A percentile compares a stretch with the other conserved stretches of the same genome.
Conservation (phyloP, 1,139 yeast species). For the Blastobotrys ciferrii region DNA sequence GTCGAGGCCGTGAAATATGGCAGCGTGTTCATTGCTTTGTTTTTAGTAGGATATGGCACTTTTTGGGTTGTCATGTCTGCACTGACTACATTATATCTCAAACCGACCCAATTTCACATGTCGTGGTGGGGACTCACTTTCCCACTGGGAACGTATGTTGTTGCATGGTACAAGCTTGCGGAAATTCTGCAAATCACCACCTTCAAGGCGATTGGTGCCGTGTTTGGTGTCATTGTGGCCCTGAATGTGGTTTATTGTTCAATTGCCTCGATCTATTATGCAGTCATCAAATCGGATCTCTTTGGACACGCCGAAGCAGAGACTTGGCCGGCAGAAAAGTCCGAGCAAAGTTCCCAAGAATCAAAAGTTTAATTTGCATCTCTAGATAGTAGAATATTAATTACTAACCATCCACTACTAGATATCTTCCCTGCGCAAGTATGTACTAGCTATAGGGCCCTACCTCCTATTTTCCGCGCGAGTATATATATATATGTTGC, state of each 20-base stretch:
- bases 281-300: conserved; percentile 8
- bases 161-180: conserved; percentile 56
- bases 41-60: conserved; percentile 59
- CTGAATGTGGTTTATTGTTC: conserved; percentile 42
- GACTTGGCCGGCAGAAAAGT: conserved; percentile 10
- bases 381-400: no score
- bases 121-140: conserved; percentile 88
- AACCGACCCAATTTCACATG: conserved; percentile 47
- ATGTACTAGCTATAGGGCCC: no score
- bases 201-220: conserved; percentile 59
- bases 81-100: conserved; percentile 34
- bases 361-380: not conserved
- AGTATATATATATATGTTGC: no score
- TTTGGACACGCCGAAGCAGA: conserved; percentile 13
- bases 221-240: conserved; percentile 53
- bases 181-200: conserved; percentile 46
- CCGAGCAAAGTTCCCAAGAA: not conserved
- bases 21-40: conserved; percentile 42
- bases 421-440: no score
- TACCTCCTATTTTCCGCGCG: no score
- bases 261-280: conserved; percentile 36
- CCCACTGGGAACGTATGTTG: conserved; percentile 82
- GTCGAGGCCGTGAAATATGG: conserved; percentile 20
- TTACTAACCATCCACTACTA: no score
- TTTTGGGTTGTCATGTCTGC: conserved; percentile 58